These are phyloP conservation scores for Biscogniauxia marginata DNA, from an alignment of 2,329 filamentous ascomycete genomes.

Conservation along the genomic window DNA sequence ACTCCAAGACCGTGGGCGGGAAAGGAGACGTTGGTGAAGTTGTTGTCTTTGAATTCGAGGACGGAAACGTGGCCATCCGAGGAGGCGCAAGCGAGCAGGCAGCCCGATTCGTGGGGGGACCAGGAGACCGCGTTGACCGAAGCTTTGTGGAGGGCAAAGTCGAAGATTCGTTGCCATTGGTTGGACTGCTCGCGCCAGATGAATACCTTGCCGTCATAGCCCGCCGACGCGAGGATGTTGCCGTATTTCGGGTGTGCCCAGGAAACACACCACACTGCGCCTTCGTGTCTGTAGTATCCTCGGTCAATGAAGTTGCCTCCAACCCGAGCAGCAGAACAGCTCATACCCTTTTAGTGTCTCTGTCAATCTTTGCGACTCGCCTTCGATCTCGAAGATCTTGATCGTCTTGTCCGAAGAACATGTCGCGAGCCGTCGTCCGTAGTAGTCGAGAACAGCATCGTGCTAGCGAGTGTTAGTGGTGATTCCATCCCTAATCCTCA, in stretches of 20 bases:
- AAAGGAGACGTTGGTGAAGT: slow-evolving; percentile 86
- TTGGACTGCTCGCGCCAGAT: slow-evolving; percentile 91
- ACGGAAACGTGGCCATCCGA: slow-evolving; percentile 92
- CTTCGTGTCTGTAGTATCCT: slow-evolving; percentile 70
- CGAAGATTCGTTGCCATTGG: slow-evolving; percentile 83
- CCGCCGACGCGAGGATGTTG: slow-evolving; percentile 92
- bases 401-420: slow-evolving; percentile 98
- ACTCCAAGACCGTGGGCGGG: slow-evolving; percentile 90
- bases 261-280: slow-evolving; percentile 94
- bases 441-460: slow-evolving; percentile 98
- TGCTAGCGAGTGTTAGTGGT: slow-evolving; percentile 56
- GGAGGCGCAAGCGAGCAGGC: slow-evolving; percentile 89
- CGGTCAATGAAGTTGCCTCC: slow-evolving; percentile 18
- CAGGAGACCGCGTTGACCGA: slow-evolving; percentile 96
- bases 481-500: slow-evolving; percentile 9
- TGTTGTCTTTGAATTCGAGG: slow-evolving; percentile 95
- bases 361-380: slow-evolving; percentile 81
- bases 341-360: slow-evolving; percentile 92
- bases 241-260: slow-evolving; percentile 99
- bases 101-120: slow-evolving; percentile 96
- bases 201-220: slow-evolving; percentile 96
- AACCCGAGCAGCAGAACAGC: not conserved
- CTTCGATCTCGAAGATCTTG: slow-evolving; percentile 98
- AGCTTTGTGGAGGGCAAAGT: slow-evolving; percentile 90
- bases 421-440: slow-evolving; percentile 91